phyloP scores from a whole-genome alignment of 2,329 filamentous ascomycete genomes.

The Colletotrichum tropicicola region DNA sequence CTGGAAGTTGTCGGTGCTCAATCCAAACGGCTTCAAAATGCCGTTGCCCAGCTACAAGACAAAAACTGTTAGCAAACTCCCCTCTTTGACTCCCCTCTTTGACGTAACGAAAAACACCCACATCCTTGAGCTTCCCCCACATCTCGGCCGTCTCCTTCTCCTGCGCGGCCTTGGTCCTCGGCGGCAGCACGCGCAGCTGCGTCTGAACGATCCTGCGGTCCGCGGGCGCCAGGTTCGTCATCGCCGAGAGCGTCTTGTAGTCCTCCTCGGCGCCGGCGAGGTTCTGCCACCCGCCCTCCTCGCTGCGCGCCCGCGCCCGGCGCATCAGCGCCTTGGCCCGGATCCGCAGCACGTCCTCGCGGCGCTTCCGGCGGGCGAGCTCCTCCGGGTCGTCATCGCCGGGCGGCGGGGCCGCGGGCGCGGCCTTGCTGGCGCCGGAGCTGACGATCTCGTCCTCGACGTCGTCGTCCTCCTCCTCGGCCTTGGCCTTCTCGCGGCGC shows the following conservation, averaged over 20 bases:
- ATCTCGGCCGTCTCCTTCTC: constrained; percentile 93
- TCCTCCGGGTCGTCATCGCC: constrained; percentile 39
- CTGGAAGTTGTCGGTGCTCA: constrained; percentile 94
- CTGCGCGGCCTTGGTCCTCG: constrained; percentile 78
- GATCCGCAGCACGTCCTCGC: constrained; percentile 77
- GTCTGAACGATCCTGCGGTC: constrained; percentile 75
- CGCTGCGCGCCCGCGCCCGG: constrained; percentile 76
- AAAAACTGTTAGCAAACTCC: no score
- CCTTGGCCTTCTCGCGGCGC: constrained; percentile 51
- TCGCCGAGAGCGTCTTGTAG: constrained; percentile 73
- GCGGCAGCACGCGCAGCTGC: constrained; percentile 73
- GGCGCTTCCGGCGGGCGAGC: constrained; percentile 44
- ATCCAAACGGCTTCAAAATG: constrained; percentile 89
- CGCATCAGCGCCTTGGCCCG: constrained; percentile 85
- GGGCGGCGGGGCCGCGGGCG: constrained; percentile 40
- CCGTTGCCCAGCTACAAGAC: constrained; percentile 90
- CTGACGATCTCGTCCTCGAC: constrained; percentile 67
- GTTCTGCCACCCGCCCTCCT: constrained; percentile 80
- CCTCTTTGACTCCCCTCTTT: no score
- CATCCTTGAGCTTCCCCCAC: constrained; percentile 94
- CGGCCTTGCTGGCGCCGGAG: constrained; percentile 62
- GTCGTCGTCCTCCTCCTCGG: constrained; percentile 55
- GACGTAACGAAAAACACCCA: no score
- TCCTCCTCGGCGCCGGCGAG: constrained; percentile 82
- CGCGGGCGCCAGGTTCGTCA: constrained; percentile 67